phyloP scores from a whole-genome alignment of 2,329 filamentous ascomycete genomes.

The Phyllosticta citriasiana region DNA sequence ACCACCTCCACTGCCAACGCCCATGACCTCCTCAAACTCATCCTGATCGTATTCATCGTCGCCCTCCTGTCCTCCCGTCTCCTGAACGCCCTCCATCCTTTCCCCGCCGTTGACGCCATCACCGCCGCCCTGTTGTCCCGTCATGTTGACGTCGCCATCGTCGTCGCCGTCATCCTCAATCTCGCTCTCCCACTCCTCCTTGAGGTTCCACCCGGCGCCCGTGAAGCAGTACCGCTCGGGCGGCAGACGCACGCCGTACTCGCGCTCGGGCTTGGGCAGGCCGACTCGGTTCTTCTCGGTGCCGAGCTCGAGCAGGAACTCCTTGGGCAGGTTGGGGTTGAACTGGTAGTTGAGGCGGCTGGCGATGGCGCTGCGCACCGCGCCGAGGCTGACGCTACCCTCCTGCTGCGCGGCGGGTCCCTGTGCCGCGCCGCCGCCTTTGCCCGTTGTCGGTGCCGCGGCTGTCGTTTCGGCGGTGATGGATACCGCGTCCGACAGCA shows the following conservation, averaged over 20 bases:
- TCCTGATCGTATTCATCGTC: conserved; percentile 32
- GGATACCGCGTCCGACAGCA: conserved; percentile 59
- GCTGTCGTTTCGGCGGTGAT: conserved; percentile 13
- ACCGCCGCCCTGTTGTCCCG: conserved; percentile 21
- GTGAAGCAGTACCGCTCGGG: conserved; percentile 53
- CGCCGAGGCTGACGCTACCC: conserved; percentile 50
- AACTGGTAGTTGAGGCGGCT: conserved; percentile 62
- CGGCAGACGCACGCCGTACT: conserved; percentile 49
- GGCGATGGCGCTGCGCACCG: conserved; percentile 63
- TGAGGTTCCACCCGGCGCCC: conserved; percentile 46
- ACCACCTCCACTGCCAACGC: conserved; percentile 12
- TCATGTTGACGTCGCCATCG: conserved; percentile 14
- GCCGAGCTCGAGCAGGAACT: conserved; percentile 68
- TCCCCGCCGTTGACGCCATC: conserved; percentile 20
- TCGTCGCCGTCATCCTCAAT: conserved; percentile 33
- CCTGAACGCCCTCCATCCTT: conserved; percentile 18
- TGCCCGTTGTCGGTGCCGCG: conserved; percentile 15
- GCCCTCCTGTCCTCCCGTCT: conserved; percentile 19
- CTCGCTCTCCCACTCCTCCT: conserved; percentile 49
- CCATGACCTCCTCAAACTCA: conserved; percentile 35
- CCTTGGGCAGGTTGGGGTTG: conserved; percentile 54
- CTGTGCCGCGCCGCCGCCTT: conserved; percentile 12
- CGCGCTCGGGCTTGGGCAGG: conserved; percentile 47
- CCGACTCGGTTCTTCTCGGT: conserved; percentile 58
- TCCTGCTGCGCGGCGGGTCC: conserved; percentile 26